Percentiles rank a stretch among this genome's conserved stretches.
Conservation (phyloP, 345 rosid species). For the Fremontodendron californicum region DNA sequence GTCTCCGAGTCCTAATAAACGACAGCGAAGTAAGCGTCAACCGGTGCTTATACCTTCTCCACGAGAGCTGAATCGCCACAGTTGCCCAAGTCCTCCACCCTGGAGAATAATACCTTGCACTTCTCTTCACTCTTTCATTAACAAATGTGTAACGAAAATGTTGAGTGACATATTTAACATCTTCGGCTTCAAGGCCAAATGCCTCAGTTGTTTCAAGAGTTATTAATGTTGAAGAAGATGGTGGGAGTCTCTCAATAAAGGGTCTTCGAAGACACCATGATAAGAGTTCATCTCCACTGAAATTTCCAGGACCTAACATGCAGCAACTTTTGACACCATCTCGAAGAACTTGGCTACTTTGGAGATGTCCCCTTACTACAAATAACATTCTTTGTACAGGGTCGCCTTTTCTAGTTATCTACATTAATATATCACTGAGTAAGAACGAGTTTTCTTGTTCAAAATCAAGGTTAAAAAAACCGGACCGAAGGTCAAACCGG, state of each 20-base stretch:
- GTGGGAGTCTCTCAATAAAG: constrained; percentile 79
- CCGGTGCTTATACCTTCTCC: constrained; percentile 87
- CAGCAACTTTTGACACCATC: constrained; percentile 87
- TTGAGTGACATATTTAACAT: constrained; percentile 87
- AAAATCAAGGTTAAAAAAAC: too few relatives aligned
- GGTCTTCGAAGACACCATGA: constrained; percentile 94
- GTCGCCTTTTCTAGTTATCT: constrained; percentile 93
- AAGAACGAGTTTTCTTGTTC: background rate
- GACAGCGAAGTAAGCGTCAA: constrained; percentile 77
- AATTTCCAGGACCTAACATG: constrained; percentile 97
- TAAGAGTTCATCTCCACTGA: constrained; percentile 92
- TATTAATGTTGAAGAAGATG: constrained; percentile 74
- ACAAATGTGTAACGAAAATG: constrained; percentile 96
- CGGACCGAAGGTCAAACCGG: too few relatives aligned
- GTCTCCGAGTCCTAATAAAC: constrained; percentile 85
- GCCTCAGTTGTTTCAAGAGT: constrained; percentile 95
- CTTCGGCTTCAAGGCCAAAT: constrained; percentile 84
- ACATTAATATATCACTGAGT: background rate
- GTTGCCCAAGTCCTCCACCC: constrained; percentile 99
- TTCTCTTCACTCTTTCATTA: constrained; percentile 82
- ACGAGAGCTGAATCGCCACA: constrained; percentile 91
- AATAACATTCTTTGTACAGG: constrained; percentile 93
- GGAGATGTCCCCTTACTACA: constrained; percentile 95
- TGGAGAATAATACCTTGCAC: constrained; percentile 91
- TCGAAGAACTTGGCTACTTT: constrained; percentile 85